Evolutionary conservation across 371 early-diverging fungal genomes (phyloP).

Genomic region (Thermomucor indicae-seudaticae): DNA sequence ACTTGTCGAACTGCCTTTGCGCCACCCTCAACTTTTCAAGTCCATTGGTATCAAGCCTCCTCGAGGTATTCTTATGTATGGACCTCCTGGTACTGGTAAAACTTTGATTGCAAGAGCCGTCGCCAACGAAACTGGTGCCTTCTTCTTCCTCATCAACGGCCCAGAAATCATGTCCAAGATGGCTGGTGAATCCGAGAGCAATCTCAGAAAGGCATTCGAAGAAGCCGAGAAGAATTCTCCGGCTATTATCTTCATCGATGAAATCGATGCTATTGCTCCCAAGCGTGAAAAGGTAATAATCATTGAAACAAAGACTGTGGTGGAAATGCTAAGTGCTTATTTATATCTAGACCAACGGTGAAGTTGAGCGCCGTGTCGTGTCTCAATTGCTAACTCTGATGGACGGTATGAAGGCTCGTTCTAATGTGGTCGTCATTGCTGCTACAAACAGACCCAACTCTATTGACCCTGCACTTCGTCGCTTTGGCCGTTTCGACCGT

Average conservation of each 20-base stretch:
- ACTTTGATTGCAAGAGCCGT: constrained; percentile 78
- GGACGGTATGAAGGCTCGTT: constrained; percentile 99
- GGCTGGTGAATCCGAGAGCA: constrained; percentile 99
- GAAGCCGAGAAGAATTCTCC: constrained; percentile 99
- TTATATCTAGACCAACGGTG: constrained; percentile 86
- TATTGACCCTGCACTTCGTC: constrained; percentile 99
- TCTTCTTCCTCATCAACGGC: constrained; percentile 98
- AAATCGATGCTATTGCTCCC: constrained; percentile 99
- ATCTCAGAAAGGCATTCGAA: constrained; percentile 98
- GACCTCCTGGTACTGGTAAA: constrained; percentile 99
- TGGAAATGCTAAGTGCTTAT: neutral
- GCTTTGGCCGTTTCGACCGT: constrained; percentile 99
- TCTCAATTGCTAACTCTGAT: constrained; percentile 99
- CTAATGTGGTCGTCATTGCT: constrained; percentile 97
- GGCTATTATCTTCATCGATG: constrained; percentile 99
- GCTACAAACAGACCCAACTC: constrained; percentile 99
- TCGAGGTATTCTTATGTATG: constrained; percentile 96
- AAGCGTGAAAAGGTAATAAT: constrained; percentile 95
- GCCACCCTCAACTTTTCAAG: constrained; percentile 97
- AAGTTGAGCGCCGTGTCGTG: constrained; percentile 99
- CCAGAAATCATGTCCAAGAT: constrained; percentile 99
- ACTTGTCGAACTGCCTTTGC: constrained; percentile 97
- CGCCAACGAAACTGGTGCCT: constrained; percentile 74
- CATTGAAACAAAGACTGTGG: neutral
- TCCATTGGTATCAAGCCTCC: constrained; percentile 99